Conservation (phyloP, 306 rosid genomes). For the Gillenia trifoliata region DNA sequence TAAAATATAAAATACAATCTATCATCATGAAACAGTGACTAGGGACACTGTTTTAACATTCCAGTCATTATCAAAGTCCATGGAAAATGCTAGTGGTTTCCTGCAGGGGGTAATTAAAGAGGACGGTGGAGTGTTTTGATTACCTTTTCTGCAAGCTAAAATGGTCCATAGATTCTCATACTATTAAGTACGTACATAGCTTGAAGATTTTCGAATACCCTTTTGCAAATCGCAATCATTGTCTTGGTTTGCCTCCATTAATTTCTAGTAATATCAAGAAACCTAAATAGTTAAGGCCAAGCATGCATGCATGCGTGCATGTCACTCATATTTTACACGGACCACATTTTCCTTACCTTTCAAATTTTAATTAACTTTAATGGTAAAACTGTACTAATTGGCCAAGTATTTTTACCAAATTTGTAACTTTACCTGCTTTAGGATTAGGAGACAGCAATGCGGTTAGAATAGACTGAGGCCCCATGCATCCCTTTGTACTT, state of each 20-base stretch:
- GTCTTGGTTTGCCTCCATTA: neutral
- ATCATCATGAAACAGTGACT: neutral
- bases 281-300: neutral
- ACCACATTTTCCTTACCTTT: neutral
- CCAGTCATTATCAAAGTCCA: neutral
- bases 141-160: neutral
- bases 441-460: neutral
- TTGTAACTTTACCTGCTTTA: neutral
- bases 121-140: neutral
- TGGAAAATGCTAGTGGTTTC: conserved; percentile 16
- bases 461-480: neutral
- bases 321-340: neutral
- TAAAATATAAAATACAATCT: neutral
- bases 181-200: neutral
- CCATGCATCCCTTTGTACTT: too few relatives aligned
- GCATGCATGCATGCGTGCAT: neutral
- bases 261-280: conserved; percentile 10
- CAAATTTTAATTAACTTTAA: too few relatives aligned
- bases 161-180: neutral
- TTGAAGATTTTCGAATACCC: conserved; percentile 5
- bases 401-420: neutral
- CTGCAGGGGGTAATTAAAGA: neutral
- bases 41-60: neutral
- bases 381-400: neutral
- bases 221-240: neutral